A percentile compares a stretch with the other conserved stretches of the same genome.
Evolutionary conservation across 1,139 yeast genomes (phyloP).

Genomic region (Debaryomyces sp.): DNA sequence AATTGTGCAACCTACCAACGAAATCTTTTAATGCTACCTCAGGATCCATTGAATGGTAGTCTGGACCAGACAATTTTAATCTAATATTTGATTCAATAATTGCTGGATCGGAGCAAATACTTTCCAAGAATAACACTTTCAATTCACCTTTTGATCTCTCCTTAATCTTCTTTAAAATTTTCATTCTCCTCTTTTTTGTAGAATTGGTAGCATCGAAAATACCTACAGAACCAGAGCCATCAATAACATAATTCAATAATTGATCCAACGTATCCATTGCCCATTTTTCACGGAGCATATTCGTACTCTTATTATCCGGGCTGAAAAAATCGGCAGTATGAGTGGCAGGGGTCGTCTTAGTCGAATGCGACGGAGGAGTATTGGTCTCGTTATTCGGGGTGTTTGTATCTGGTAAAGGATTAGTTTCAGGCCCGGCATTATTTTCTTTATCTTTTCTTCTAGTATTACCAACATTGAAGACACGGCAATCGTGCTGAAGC

Average conservation of each 20-base stretch:
- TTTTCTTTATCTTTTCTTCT: constrained; percentile 70
- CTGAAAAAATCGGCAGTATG: constrained; percentile 87
- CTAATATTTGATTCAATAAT: constrained; percentile 82
- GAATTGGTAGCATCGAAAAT: constrained; percentile 96
- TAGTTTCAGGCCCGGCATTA: constrained; percentile 68
- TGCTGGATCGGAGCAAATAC: constrained; percentile 78
- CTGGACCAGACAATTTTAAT: constrained; percentile 90
- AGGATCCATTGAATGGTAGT: constrained; percentile 84
- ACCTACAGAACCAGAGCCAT: constrained; percentile 89
- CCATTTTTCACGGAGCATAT: constrained; percentile 83
- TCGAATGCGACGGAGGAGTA: constrained; percentile 14
- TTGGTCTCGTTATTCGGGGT: constrained; percentile 38
- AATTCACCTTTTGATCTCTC: constrained; percentile 73
- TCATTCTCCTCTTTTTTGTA: constrained; percentile 69
- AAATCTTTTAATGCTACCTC: constrained; percentile 80
- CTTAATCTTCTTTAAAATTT: constrained; percentile 69
- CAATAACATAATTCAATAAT: constrained; percentile 74
- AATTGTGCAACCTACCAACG: constrained; percentile 76
- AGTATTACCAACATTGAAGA: constrained; percentile 93
- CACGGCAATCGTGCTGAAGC: constrained; percentile 87
- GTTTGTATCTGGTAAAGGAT: constrained; percentile 67
- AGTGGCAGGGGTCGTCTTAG: constrained; percentile 20
- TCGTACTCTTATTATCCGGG: constrained; percentile 72
- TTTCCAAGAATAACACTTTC: constrained; percentile 82
- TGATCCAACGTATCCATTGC: constrained; percentile 93